phyloP scores from a whole-genome alignment of 2,329 filamentous ascomycete genomes.

The Botryotinia calthae region DNA sequence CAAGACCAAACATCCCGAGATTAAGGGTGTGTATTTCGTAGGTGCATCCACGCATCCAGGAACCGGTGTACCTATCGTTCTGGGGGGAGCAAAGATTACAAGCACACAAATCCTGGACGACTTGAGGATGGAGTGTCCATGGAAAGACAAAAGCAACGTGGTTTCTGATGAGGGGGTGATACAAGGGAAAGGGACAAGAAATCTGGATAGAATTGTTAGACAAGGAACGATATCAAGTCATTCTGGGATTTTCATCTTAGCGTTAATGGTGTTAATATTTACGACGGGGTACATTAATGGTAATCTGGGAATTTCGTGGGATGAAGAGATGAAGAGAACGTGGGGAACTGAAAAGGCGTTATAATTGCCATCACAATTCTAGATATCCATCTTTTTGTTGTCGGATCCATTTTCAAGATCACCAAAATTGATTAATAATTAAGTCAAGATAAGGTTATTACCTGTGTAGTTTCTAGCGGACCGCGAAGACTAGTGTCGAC shows the following conservation, averaged over 20 bases:
- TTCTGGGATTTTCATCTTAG: constrained; percentile 27
- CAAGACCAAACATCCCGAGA: constrained; percentile 45
- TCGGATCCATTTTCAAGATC: neutral
- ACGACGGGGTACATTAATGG: constrained; percentile 26
- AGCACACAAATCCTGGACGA: constrained; percentile 50
- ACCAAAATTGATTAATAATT: neutral
- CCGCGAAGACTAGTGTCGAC: neutral
- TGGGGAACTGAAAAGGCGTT: constrained; percentile 25
- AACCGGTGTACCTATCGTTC: constrained; percentile 70
- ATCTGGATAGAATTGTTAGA: constrained; percentile 30
- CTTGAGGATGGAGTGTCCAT: constrained; percentile 25
- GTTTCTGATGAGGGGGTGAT: constrained; percentile 26
- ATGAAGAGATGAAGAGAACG: constrained; percentile 28
- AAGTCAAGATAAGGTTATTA: neutral
- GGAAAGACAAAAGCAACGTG: constrained; percentile 23
- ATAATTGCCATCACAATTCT: neutral
- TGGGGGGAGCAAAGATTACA: constrained; percentile 66
- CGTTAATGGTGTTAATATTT: constrained; percentile 23
- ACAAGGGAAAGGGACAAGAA: constrained; percentile 29
- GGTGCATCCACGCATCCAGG: constrained; percentile 74
- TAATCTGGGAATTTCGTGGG: constrained; percentile 28
- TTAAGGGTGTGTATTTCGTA: constrained; percentile 64
- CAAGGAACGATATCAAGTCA: constrained; percentile 27
- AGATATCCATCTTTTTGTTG: neutral
- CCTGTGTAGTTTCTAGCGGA: neutral